phyloP scores from a whole-genome alignment of 2,329 filamentous ascomycete species.

The Pseudogymnoascus sp. region DNA sequence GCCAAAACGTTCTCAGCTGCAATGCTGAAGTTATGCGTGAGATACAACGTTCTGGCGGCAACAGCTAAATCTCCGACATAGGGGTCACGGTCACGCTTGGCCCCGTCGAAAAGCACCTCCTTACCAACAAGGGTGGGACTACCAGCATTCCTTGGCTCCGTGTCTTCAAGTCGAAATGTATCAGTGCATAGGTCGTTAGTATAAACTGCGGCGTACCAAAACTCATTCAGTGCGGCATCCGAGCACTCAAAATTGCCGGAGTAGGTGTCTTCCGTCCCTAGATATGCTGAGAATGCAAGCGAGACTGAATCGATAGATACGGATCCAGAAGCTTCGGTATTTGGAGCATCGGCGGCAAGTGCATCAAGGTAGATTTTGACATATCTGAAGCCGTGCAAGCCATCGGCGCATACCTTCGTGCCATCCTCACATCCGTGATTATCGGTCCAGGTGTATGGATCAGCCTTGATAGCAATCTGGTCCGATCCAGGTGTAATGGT shows the following conservation, averaged over 20 bases:
- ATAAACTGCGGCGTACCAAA: slow-evolving; percentile 46
- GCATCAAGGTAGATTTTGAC: slow-evolving; percentile 40
- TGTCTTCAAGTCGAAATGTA: slow-evolving; percentile 38
- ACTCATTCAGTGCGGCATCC: slow-evolving; percentile 39
- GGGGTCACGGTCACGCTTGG: slow-evolving; percentile 44
- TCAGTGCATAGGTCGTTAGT: slow-evolving; percentile 42
- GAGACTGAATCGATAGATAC: slow-evolving; percentile 36
- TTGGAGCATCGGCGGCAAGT: slow-evolving; percentile 34
- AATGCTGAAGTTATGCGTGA: slow-evolving; percentile 36
- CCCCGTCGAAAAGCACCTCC: slow-evolving; percentile 40
- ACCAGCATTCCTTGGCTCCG: slow-evolving; percentile 38
- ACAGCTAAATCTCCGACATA: slow-evolving; percentile 45
- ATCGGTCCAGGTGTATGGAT: slow-evolving; percentile 38
- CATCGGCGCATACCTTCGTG: slow-evolving; percentile 40
- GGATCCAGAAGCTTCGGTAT: slow-evolving; percentile 34
- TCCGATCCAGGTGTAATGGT: slow-evolving; percentile 39
- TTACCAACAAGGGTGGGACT: slow-evolving; percentile 37
- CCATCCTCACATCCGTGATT: slow-evolving; percentile 35
- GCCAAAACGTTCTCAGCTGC: slow-evolving; percentile 39
- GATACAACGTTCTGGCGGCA: slow-evolving; percentile 38
- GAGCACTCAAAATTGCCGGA: slow-evolving; percentile 45
- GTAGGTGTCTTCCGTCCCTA: slow-evolving; percentile 40
- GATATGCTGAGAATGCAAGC: slow-evolving; percentile 37
- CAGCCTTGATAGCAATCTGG: slow-evolving; percentile 38
- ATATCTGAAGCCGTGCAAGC: slow-evolving; percentile 45